phyloP scores from a whole-genome alignment of 306 rosid genomes.

The Biancaea sappan region DNA sequence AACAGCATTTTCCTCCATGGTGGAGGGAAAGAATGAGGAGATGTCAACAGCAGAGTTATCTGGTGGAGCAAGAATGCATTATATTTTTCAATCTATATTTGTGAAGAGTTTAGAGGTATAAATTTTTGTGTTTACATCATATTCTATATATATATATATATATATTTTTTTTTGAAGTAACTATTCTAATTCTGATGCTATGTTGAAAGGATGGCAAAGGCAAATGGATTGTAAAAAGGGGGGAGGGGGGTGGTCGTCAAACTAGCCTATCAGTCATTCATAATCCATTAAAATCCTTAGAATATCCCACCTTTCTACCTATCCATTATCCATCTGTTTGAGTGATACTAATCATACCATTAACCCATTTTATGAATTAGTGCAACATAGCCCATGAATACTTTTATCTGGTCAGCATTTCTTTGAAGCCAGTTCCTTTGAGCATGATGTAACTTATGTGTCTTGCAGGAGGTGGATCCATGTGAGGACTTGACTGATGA shows the following conservation, averaged over 20 bases:
- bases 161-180: neutral
- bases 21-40: slow-evolving; percentile 97
- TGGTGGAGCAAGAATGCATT: slow-evolving; percentile 96
- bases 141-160: neutral
- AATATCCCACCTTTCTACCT: neutral
- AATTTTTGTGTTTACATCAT: slow-evolving; percentile 15
- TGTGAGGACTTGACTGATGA: slow-evolving; percentile 98
- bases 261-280: neutral
- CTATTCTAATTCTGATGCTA: neutral
- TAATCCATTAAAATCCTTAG: neutral
- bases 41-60: slow-evolving; percentile 93
- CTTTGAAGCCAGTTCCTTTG: slow-evolving; percentile 23
- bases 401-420: neutral
- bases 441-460: slow-evolving; percentile 33
- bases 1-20: slow-evolving; percentile 93
- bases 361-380: neutral
- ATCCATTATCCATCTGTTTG: neutral
- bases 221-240: too few relatives aligned
- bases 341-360: neutral
- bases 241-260: neutral
- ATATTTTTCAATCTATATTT: slow-evolving; percentile 89
- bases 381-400: neutral
- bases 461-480: slow-evolving; percentile 97
- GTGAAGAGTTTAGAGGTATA: slow-evolving; percentile 95
- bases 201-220: slow-evolving; percentile 18